Evolutionary conservation across 1,284 basidiomycete genomes (phyloP).

Genomic region (Heterobasidion parviporum): DNA sequence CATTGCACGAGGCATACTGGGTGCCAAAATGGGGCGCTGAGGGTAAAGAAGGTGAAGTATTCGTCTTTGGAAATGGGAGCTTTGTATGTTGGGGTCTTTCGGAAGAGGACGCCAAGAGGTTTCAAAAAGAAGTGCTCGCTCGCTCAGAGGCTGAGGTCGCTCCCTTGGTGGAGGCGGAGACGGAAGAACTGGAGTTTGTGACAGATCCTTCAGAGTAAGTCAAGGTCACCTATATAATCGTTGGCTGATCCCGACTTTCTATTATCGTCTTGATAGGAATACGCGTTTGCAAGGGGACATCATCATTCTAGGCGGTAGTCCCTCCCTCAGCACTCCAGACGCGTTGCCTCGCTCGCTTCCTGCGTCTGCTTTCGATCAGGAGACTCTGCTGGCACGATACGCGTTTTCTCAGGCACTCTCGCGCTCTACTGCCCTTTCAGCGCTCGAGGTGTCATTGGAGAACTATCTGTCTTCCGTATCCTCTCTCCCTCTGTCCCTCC

Average conservation of each 20-base stretch:
- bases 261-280: slow-evolving; percentile 32
- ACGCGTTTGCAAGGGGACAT: slow-evolving; percentile 84
- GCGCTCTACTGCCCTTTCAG: slow-evolving; percentile 78
- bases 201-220: slow-evolving; percentile 80
- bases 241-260: slow-evolving; percentile 5
- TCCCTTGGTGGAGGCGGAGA: slow-evolving; percentile 64
- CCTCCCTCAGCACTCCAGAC: slow-evolving; percentile 39
- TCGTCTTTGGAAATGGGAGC: slow-evolving; percentile 79
- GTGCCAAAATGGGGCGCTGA: slow-evolving; percentile 58
- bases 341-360: slow-evolving; percentile 34
- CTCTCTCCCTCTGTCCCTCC: slow-evolving; percentile 64
- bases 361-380: slow-evolving; percentile 42
- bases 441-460: slow-evolving; percentile 76
- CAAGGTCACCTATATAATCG: slow-evolving; percentile 9
- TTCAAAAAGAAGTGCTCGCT: slow-evolving; percentile 57
- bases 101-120: slow-evolving; percentile 69
- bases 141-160: slow-evolving; percentile 52
- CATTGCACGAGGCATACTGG: slow-evolving; percentile 71
- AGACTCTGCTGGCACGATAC: slow-evolving; percentile 77
- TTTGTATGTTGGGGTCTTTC: slow-evolving; percentile 84
- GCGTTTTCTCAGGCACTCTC: slow-evolving; percentile 86
- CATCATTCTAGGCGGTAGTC: slow-evolving; percentile 75
- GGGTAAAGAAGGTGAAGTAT: slow-evolving; percentile 75
- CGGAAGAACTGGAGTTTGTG: slow-evolving; percentile 86
- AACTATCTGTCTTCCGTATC: slow-evolving; percentile 77